A percentile compares a stretch with the other conserved stretches of the same genome.
phyloP scores from a whole-genome alignment of 768 basidiomycete species.

The Tulasnella sp. region DNA sequence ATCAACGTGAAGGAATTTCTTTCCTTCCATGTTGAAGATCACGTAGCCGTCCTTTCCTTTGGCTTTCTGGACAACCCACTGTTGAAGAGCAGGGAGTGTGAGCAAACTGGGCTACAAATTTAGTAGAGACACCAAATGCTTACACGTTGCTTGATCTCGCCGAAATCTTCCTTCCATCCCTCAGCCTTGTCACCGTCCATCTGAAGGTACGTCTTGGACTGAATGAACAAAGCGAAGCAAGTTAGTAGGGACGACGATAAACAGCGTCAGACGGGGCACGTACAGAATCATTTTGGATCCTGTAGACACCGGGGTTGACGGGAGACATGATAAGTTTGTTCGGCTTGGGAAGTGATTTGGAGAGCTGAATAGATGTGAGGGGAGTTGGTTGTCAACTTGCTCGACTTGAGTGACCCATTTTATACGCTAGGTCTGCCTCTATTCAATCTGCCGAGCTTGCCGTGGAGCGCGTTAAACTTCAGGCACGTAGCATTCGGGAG shows the following conservation, averaged over 20 bases:
- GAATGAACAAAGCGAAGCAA: neutral
- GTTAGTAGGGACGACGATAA: neutral
- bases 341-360: neutral
- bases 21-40: neutral
- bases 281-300: neutral
- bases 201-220: neutral
- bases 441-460: neutral
- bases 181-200: neutral
- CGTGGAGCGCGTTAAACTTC: too few species aligned
- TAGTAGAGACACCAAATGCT: neutral
- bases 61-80: neutral
- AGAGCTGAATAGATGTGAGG: neutral
- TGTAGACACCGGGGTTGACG: neutral
- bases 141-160: neutral
- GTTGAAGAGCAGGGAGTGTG: neutral
- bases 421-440: neutral
- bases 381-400: neutral
- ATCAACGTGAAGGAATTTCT: neutral
- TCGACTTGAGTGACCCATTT: neutral
- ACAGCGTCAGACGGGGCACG: neutral
- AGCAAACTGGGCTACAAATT: neutral
- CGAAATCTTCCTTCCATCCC: neutral
- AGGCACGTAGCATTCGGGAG: too few species aligned
- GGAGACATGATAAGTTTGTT: neutral
- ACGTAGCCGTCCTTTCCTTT: neutral